phyloP scores from a whole-genome alignment of 371 early-diverging fungal species.

The Blastocladiella emersonii region DNA sequence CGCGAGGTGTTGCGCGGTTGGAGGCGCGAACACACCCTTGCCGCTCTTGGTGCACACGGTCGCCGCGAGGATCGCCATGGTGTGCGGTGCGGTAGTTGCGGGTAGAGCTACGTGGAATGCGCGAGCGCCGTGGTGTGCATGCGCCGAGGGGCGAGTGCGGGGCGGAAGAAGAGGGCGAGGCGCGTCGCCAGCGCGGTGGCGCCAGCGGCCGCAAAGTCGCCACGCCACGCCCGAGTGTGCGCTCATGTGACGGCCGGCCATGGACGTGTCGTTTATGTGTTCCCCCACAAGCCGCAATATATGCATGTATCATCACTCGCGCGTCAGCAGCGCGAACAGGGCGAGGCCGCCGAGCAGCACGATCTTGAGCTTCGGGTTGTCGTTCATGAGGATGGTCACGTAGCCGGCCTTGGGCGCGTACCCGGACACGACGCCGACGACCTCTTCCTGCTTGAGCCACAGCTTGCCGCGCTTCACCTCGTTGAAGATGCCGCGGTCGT shows the following conservation, averaged over 20 bases:
- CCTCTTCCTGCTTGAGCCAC: conserved; percentile 76
- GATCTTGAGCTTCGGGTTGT: conserved; percentile 79
- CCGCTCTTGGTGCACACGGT: conserved; percentile 85
- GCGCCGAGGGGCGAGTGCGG: no score
- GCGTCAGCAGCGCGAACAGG: conserved; percentile 45
- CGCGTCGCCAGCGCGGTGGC: no score
- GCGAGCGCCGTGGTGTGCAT: no score
- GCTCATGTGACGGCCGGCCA: no score
- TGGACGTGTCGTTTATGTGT: no score
- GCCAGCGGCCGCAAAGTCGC: no score
- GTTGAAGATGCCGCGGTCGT: conserved; percentile 85
- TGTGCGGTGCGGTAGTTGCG: no score
- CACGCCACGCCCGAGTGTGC: no score
- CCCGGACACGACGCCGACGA: conserved; percentile 82
- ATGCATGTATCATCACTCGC: no score
- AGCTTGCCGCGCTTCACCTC: conserved; percentile 51
- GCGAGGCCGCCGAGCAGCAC: conserved; percentile 64
- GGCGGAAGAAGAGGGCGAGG: no score
- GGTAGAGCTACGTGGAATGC: no score
- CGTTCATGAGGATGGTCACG: conserved; percentile 91
- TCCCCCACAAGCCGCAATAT: no score
- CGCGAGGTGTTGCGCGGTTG: not conserved
- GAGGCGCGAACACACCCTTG: conserved; percentile 49
- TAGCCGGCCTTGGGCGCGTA: conserved; percentile 87
- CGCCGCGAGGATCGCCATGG: conserved; percentile 58